These are phyloP conservation scores for Tricladium varicosporioides DNA, from an alignment of 2,329 filamentous ascomycete genomes.

Conservation along the genomic window DNA sequence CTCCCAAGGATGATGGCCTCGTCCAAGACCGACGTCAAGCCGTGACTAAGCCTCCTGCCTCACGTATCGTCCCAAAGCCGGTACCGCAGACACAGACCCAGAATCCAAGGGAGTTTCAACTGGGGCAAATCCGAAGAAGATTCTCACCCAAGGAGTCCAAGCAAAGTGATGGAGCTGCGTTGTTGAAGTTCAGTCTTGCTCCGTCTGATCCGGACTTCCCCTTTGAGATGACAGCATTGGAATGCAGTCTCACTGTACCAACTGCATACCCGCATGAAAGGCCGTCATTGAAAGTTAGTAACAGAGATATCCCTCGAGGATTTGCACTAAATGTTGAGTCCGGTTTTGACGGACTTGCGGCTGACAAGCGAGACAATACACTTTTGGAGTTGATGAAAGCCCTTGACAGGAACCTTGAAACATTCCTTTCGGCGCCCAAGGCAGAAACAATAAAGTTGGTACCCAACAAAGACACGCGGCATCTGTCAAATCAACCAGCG, in stretches of 20 bases:
- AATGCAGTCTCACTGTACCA: conserved; percentile 68
- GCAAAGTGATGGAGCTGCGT: conserved; percentile 37
- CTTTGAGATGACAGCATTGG: conserved; percentile 68
- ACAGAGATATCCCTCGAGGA: conserved; percentile 67
- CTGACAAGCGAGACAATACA: conserved; percentile 53
- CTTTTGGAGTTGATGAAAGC: conserved; percentile 66
- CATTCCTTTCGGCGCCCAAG: conserved; percentile 66
- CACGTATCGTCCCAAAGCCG: conserved; percentile 61
- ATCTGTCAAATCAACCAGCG: conserved; percentile 28
- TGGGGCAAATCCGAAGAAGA: conserved; percentile 68
- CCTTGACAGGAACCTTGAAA: conserved; percentile 71
- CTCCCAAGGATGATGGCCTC: conserved; percentile 22
- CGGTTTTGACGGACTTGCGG: conserved; percentile 66
- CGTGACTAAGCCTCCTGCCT: conserved; percentile 33
- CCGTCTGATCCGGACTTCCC: conserved; percentile 85
- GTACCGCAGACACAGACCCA: conserved; percentile 61
- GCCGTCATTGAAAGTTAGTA: conserved; percentile 62
- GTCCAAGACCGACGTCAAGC: conserved; percentile 33
- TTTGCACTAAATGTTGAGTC: conserved; percentile 75
- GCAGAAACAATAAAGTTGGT: conserved; percentile 68
- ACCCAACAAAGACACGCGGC: conserved; percentile 33
- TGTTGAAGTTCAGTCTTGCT: conserved; percentile 61
- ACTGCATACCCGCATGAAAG: conserved; percentile 55
- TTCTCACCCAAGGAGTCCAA: conserved; percentile 51
- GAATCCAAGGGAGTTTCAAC: conserved; percentile 71